Evolutionary conservation across 768 basidiomycete species (phyloP).

Genomic region (Tulasnella sp.): DNA sequence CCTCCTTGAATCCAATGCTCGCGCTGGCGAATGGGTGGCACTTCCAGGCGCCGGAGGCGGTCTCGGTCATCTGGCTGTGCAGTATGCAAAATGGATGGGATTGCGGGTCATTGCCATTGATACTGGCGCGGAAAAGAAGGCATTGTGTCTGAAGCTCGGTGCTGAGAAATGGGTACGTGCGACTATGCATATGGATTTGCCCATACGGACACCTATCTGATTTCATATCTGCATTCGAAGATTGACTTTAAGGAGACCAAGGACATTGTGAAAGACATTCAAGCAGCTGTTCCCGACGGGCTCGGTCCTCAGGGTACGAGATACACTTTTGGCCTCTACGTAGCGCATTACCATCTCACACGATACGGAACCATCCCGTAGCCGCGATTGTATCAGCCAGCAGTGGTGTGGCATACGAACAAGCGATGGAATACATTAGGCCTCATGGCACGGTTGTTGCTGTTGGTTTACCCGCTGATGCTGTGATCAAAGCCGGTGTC

Average conservation of each 20-base stretch:
- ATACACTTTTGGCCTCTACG: no score
- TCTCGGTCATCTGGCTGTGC: slow-evolving; percentile 73
- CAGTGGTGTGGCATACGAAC: slow-evolving; percentile 31
- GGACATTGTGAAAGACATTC: slow-evolving; percentile 37
- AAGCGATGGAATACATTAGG: slow-evolving; percentile 59
- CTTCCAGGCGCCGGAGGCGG: slow-evolving; percentile 53
- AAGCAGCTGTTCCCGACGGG: slow-evolving; percentile 45
- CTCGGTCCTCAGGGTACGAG: slow-evolving; percentile 49
- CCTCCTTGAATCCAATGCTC: slow-evolving; percentile 56
- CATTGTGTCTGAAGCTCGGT: slow-evolving; percentile 42
- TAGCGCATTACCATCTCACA: no score
- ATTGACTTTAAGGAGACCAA: slow-evolving; percentile 52
- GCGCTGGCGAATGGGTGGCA: slow-evolving; percentile 64
- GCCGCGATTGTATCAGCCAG: slow-evolving; percentile 30
- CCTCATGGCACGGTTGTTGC: slow-evolving; percentile 63
- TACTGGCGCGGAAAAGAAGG: slow-evolving; percentile 44
- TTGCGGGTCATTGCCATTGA: slow-evolving; percentile 76
- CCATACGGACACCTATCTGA: neutral
- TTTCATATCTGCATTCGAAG: neutral
- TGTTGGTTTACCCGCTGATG: slow-evolving; percentile 61
- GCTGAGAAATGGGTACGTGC: slow-evolving; percentile 49
- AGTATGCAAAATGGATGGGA: slow-evolving; percentile 71
- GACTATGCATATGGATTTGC: no score
- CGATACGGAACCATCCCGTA: no score
- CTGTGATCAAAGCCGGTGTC: slow-evolving; percentile 22